phyloP scores from a whole-genome alignment of 495 filamentous ascomycete genomes.

The Aspergillus ellipticus region DNA sequence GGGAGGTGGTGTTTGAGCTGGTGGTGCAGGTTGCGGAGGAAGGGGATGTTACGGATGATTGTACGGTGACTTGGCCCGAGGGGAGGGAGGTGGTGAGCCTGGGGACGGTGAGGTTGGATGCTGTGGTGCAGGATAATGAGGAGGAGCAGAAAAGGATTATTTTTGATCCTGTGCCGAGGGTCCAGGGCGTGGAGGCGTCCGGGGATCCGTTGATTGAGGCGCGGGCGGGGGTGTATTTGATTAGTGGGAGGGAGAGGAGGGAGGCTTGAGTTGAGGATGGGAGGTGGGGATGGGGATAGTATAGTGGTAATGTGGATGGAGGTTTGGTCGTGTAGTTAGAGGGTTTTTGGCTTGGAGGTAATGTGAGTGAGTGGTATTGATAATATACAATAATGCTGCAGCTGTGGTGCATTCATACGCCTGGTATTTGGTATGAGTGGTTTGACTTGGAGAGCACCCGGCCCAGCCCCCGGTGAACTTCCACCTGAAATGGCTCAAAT shows the following conservation, averaged over 20 bases:
- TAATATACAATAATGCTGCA: too few relatives aligned
- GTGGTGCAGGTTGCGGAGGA: background rate
- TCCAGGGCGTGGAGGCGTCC: background rate
- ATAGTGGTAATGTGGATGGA: too few relatives aligned
- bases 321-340: too few relatives aligned
- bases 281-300: too few relatives aligned
- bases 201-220: background rate
- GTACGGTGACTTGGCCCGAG: background rate
- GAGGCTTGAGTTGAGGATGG: background rate
- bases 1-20: background rate
- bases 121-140: background rate
- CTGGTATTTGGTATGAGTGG: too few relatives aligned
- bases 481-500: too few relatives aligned
- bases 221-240: background rate
- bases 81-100: background rate
- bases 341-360: too few relatives aligned
- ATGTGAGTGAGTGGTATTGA: too few relatives aligned
- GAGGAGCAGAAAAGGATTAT: background rate
- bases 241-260: background rate
- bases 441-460: too few relatives aligned
- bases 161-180: background rate
- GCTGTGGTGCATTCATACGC: too few relatives aligned
- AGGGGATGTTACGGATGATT: background rate
- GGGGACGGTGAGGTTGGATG: background rate
- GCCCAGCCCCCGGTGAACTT: too few relatives aligned